Evolutionary conservation across 108 stramenopile species (phyloP).

Genomic region (Nitzschia sp.): DNA sequence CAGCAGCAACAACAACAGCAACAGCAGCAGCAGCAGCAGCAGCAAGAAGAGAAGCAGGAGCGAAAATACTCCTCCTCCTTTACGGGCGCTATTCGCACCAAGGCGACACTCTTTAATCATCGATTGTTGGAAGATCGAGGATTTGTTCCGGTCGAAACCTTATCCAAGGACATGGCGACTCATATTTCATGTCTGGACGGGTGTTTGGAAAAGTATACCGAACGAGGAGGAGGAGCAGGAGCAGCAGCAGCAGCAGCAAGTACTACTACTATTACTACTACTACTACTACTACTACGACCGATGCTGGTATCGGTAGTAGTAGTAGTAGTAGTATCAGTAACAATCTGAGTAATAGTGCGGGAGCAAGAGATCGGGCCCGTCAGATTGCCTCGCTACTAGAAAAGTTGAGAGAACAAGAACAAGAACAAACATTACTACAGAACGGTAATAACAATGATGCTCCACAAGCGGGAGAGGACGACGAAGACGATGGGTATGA

Average conservation of each 20-base stretch:
- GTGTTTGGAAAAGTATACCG: slow-evolving; percentile 62
- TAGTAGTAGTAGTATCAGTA: background rate
- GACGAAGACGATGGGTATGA: slow-evolving; percentile 47
- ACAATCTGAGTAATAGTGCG: slow-evolving; percentile 8
- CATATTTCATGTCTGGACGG: slow-evolving; percentile 70
- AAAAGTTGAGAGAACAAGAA: slow-evolving; percentile 50
- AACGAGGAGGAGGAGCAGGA: too few relatives aligned
- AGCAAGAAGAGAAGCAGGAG: background rate
- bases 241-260: background rate
- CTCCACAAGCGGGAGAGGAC: too few relatives aligned
- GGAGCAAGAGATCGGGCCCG: slow-evolving; percentile 72
- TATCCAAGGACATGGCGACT: slow-evolving; percentile 75
- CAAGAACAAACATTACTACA: slow-evolving; percentile 1
- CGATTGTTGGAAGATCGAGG: slow-evolving; percentile 70
- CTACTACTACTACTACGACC: too few relatives aligned
- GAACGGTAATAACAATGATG: slow-evolving; percentile 13
- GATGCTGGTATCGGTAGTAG: background rate
- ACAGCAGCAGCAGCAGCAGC: background rate
- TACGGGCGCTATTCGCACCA: slow-evolving; percentile 75
- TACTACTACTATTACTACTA: slow-evolving; percentile 19
- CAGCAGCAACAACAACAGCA: slow-evolving; percentile 4
- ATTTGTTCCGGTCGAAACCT: slow-evolving; percentile 58
- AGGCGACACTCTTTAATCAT: slow-evolving; percentile 68
- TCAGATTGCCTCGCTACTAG: slow-evolving; percentile 69
- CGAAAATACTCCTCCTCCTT: slow-evolving; percentile 38